These are phyloP conservation scores for Tillandsia fasciculata DNA, from an alignment of 176 grass and related monocot species.

Conservation along the genomic window DNA sequence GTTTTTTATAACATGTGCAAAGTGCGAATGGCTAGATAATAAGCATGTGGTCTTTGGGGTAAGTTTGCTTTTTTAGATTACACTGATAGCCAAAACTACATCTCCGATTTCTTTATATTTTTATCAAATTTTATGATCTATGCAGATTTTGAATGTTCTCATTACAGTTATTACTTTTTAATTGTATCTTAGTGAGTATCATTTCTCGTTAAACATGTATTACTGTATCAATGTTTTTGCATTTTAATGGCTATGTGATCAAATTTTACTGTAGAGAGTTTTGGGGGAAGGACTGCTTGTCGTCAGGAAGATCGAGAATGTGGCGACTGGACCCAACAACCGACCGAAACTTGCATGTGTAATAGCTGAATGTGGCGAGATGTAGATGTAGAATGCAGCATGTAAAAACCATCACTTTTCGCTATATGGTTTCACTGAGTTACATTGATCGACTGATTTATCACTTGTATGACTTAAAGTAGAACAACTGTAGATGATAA, in stretches of 20 bases:
- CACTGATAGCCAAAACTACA: background rate
- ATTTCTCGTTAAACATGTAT: background rate
- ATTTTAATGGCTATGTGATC: background rate
- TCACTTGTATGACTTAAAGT: too few relatives aligned
- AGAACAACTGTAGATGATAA: too few relatives aligned
- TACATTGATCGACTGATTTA: background rate
- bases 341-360: conserved; percentile 75
- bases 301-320: conserved; percentile 81
- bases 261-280: conserved; percentile 46
- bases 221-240: background rate
- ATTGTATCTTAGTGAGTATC: background rate
- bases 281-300: conserved; percentile 73
- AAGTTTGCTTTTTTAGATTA: conserved; percentile 19
- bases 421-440: background rate
- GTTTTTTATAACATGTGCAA: conserved; percentile 95
- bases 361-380: conserved; percentile 81
- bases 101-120: too few relatives aligned
- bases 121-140: too few relatives aligned
- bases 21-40: conserved; percentile 98
- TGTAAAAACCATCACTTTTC: background rate
- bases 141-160: too few relatives aligned
- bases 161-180: too few relatives aligned
- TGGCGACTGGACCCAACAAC: conserved; percentile 84
- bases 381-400: conserved; percentile 64
- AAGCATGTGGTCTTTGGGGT: conserved; percentile 98